phyloP scores from a whole-genome alignment of 2,329 filamentous ascomycete species.

The Leptoxyphium fumago region DNA sequence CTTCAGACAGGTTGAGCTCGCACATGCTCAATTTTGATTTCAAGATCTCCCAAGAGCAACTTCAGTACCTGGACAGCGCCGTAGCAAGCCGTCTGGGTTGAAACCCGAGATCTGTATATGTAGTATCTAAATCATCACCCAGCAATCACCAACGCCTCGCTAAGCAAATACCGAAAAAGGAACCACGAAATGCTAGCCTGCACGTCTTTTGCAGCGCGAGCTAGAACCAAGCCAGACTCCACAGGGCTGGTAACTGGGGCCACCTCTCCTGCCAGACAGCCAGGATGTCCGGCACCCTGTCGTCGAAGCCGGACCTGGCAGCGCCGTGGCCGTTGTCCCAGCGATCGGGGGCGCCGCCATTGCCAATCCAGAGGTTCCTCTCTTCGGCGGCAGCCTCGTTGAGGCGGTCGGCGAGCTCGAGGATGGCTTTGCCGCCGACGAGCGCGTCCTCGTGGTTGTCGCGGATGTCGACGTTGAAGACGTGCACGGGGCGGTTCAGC shows the following conservation, averaged over 20 bases:
- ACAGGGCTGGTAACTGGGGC: slow-evolving; percentile 79
- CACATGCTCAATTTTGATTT: too few species aligned
- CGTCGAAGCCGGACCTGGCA: slow-evolving; percentile 69
- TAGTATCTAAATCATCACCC: too few species aligned
- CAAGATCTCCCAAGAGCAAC: too few species aligned
- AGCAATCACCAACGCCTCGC: background rate
- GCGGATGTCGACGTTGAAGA: slow-evolving; percentile 96
- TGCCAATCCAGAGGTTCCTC: slow-evolving; percentile 58
- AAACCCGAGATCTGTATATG: too few species aligned
- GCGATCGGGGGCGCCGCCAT: slow-evolving; percentile 26
- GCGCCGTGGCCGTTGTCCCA: slow-evolving; percentile 48
- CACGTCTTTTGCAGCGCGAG: too few species aligned
- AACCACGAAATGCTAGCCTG: too few species aligned
- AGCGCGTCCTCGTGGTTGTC: slow-evolving; percentile 96
- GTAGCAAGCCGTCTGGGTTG: too few species aligned
- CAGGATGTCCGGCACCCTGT: slow-evolving; percentile 80
- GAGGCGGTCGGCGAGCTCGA: slow-evolving; percentile 75
- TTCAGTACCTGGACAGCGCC: too few species aligned
- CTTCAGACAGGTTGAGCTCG: too few species aligned
- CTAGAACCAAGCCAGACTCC: slow-evolving; percentile 92
- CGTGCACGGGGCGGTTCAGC: slow-evolving; percentile 84
- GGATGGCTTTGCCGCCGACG: slow-evolving; percentile 76
- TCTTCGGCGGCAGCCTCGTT: slow-evolving; percentile 72
- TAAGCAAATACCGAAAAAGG: background rate
- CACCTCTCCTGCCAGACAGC: slow-evolving; percentile 89